Conservation (phyloP, 164 flowering plant species). For the Buxus sempervirens region DNA sequence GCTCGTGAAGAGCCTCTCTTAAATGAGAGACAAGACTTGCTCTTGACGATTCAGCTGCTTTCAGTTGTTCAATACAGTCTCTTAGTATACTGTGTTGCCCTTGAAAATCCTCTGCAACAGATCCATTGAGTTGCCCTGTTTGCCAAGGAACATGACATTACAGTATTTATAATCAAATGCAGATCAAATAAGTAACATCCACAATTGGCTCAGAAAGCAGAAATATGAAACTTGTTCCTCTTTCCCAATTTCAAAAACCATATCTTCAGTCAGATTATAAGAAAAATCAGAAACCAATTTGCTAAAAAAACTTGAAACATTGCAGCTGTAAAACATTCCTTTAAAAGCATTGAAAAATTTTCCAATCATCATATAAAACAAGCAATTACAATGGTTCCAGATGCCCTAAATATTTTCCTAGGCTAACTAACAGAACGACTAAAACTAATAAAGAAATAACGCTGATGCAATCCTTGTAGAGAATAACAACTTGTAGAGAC, state of each 20-base stretch:
- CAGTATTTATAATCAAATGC: neutral
- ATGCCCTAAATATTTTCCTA: too few species aligned
- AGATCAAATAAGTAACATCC: neutral
- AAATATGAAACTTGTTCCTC: too few species aligned
- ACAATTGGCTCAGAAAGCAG: neutral
- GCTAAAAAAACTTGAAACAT: neutral
- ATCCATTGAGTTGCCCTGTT: conserved; percentile 49
- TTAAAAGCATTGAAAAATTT: too few species aligned
- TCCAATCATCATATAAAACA: neutral
- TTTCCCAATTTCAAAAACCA: too few species aligned
- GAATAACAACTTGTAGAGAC: neutral
- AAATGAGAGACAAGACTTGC: conserved; percentile 63
- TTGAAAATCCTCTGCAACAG: conserved; percentile 61
- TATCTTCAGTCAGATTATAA: too few species aligned
- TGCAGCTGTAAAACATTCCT: too few species aligned
- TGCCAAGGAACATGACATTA: conserved; percentile 12
- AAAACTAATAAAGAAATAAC: too few species aligned
- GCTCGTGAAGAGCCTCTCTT: conserved; percentile 82
- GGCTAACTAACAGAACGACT: neutral
- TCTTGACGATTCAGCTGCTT: conserved; percentile 59
- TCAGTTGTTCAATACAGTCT: conserved; percentile 69
- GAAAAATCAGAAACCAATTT: too few species aligned
- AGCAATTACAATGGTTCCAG: neutral
- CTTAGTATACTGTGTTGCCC: conserved; percentile 59
- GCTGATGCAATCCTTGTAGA: neutral